These are phyloP conservation scores for Avena insularis DNA, from an alignment of 176 grass and related monocot genomes.

Conservation along the genomic window DNA sequence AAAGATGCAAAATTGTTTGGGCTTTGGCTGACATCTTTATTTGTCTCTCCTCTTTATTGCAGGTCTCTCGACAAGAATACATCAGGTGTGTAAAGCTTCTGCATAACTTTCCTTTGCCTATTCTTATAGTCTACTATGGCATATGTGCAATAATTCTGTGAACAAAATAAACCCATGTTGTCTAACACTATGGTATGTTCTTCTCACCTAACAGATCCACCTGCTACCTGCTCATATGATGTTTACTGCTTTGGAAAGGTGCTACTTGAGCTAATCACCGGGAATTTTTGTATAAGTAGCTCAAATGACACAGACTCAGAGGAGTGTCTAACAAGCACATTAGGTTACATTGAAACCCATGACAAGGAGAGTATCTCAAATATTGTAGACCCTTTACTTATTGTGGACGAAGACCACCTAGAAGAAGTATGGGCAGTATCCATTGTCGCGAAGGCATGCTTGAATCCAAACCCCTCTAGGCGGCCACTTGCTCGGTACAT, in stretches of 20 bases:
- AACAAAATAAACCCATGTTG: slow-evolving; percentile 18
- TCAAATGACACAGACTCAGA: slow-evolving; percentile 54
- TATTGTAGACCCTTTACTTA: slow-evolving; percentile 74
- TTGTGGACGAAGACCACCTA: slow-evolving; percentile 86
- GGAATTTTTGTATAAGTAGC: slow-evolving; percentile 65
- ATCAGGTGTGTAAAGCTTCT: slow-evolving; percentile 62
- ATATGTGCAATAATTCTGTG: neutral
- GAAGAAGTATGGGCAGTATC: slow-evolving; percentile 93
- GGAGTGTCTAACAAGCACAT: slow-evolving; percentile 65
- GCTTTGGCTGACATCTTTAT: slow-evolving; percentile 44
- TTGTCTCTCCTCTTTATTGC: slow-evolving; percentile 41
- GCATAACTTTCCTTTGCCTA: slow-evolving; percentile 7
- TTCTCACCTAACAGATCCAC: slow-evolving; percentile 61
- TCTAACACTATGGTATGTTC: slow-evolving; percentile 20
- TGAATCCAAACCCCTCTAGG: slow-evolving; percentile 70
- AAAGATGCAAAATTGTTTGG: neutral
- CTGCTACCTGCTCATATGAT: slow-evolving; percentile 72
- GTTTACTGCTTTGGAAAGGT: slow-evolving; percentile 95
- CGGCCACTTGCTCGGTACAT: slow-evolving; percentile 74
- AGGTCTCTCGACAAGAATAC: slow-evolving; percentile 73
- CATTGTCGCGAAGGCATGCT: slow-evolving; percentile 79
- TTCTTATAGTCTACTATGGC: neutral
- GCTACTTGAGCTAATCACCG: slow-evolving; percentile 79
- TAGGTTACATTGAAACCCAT: slow-evolving; percentile 60
- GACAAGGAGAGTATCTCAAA: slow-evolving; percentile 66